Percentiles rank a stretch among this genome's conserved stretches.
These are phyloP conservation scores for Cutaneotrichosporon mucoides DNA, from an alignment of 1,284 basidiomycete genomes.

Conservation along the genomic window DNA sequence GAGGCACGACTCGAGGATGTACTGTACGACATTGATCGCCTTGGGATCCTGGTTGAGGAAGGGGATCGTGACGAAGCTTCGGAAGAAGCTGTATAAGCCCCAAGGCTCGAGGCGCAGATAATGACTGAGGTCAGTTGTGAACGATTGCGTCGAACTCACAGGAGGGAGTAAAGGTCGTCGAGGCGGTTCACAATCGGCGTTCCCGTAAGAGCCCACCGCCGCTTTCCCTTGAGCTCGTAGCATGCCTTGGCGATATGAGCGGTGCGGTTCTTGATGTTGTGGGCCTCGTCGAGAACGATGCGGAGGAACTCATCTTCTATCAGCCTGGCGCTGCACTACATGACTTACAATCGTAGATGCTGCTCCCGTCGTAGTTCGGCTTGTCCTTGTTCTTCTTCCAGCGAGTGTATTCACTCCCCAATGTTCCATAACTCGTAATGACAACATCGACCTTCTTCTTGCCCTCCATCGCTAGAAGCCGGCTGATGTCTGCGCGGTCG, in stretches of 20 bases:
- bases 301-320: conserved; percentile 42
- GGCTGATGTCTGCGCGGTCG: conserved; percentile 68
- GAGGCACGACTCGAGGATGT: conserved; percentile 81
- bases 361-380: conserved; percentile 54
- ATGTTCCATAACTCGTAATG: conserved; percentile 82
- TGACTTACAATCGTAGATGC: conserved; percentile 65
- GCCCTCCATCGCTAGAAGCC: conserved; percentile 57
- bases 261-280: conserved; percentile 86
- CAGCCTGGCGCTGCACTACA: conserved; percentile 2
- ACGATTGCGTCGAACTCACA: conserved; percentile 54
- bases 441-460: conserved; percentile 64
- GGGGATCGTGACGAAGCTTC: conserved; percentile 82
- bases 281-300: conserved; percentile 70
- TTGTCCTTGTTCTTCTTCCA: conserved; percentile 51
- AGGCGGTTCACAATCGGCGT: conserved; percentile 95
- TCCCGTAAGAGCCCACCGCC: conserved; percentile 89
- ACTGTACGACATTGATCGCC: conserved; percentile 87
- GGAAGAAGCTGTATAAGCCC: conserved; percentile 83
- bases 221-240: conserved; percentile 71
- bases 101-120: conserved; percentile 88
- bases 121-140: conserved; percentile 54
- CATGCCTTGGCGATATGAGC: conserved; percentile 89
- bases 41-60: conserved; percentile 83
- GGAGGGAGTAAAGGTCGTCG: conserved; percentile 83
- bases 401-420: conserved; percentile 77